Evolutionary conservation across 2,329 filamentous ascomycete genomes (phyloP).

Genomic region (Cordyceps cicadae): DNA sequence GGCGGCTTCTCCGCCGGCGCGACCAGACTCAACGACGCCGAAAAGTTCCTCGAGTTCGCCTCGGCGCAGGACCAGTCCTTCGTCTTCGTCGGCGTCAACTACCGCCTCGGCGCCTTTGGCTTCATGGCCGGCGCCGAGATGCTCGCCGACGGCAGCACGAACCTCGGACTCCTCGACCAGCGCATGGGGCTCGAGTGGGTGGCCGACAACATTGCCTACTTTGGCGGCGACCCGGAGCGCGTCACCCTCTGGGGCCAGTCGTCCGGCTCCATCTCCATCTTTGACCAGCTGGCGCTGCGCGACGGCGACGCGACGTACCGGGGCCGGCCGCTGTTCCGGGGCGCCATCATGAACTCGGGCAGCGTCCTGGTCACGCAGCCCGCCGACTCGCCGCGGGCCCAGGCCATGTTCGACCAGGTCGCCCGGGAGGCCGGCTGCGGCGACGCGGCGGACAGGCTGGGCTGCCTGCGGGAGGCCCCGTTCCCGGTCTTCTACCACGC

Average conservation of each 20-base stretch:
- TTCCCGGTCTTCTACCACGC: constrained; percentile 50
- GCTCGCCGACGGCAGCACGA: constrained; percentile 44
- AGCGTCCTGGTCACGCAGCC: constrained; percentile 40
- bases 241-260: constrained; percentile 60
- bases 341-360: constrained; percentile 57
- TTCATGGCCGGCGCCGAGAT: constrained; percentile 52
- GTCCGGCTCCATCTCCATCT: constrained; percentile 51
- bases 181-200: constrained; percentile 54
- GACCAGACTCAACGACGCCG: constrained; percentile 30
- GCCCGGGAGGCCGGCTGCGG: constrained; percentile 44
- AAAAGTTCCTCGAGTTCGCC: constrained; percentile 24
- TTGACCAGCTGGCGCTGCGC: constrained; percentile 55
- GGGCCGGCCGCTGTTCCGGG: constrained; percentile 55
- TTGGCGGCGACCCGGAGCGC: constrained; percentile 56
- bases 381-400: constrained; percentile 47
- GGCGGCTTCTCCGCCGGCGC: constrained; percentile 36
- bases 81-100: constrained; percentile 57
- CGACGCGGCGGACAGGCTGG: neutral
- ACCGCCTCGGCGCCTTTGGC: constrained; percentile 54
- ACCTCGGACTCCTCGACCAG: constrained; percentile 55
- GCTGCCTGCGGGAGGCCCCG: neutral
- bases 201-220: constrained; percentile 54
- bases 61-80: constrained; percentile 44
- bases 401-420: constrained; percentile 46
- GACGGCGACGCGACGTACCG: constrained; percentile 56